A percentile compares a stretch with the other conserved stretches of the same genome.
These are phyloP conservation scores for Afroboletus lepidellus DNA, from an alignment of 1,284 basidiomycete species.

Conservation along the genomic window DNA sequence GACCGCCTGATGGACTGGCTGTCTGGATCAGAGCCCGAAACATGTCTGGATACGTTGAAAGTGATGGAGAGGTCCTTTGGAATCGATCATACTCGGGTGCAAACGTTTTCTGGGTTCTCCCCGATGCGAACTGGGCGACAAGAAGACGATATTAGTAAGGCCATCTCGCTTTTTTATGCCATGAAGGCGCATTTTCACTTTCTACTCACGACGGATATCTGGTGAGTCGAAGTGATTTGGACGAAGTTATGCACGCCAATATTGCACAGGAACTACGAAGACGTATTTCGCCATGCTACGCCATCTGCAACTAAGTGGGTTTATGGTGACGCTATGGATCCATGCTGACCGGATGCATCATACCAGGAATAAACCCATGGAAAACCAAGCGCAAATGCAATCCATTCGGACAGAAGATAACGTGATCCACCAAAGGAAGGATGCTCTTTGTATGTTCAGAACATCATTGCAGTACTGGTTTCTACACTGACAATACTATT, in stretches of 20 bases:
- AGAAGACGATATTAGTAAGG: constrained; percentile 1
- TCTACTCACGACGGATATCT: constrained; percentile 8
- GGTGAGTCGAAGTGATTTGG: background rate
- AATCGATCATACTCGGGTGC: background rate
- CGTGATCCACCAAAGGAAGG: background rate
- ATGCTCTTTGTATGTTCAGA: constrained; percentile 4
- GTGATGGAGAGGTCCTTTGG: background rate
- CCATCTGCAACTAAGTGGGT: background rate
- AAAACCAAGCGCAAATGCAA: background rate
- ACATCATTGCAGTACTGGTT: background rate
- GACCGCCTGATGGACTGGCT: constrained; percentile 10
- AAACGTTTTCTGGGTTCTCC: background rate
- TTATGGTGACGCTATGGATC: background rate
- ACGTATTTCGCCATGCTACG: background rate
- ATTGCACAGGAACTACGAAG: constrained; percentile 5
- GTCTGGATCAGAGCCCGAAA: background rate
- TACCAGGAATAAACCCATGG: background rate
- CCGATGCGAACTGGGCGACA: background rate
- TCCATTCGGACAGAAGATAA: background rate
- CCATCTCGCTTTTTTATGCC: constrained; percentile 2
- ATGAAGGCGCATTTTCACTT: constrained; percentile 8
- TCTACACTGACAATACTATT: background rate
- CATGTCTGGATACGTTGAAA: constrained; percentile 5
- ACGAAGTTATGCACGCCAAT: background rate
- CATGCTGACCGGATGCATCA: background rate